Evolutionary conservation across 148 eudicot species (phyloP).

Genomic region (Amaranthus cruentus): DNA sequence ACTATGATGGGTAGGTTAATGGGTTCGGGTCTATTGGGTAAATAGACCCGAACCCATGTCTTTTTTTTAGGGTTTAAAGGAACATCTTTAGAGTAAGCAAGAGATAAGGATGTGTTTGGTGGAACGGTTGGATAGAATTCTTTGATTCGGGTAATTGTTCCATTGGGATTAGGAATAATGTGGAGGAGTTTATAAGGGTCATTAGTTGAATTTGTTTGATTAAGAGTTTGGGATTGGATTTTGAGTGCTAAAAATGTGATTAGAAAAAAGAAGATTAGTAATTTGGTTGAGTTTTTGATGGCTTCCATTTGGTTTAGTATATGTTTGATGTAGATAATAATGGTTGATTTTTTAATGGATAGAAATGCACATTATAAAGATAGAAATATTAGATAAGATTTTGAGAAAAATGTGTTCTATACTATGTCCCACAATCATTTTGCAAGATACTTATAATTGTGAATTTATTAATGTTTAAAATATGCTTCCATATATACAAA

Average conservation of each 20-base stretch:
- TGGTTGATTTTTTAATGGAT: too few species aligned
- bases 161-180: slow-evolving; percentile 25
- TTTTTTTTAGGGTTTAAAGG: slow-evolving; percentile 20
- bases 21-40: slow-evolving; percentile 2
- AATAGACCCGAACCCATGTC: slow-evolving; percentile 29
- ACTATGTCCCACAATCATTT: too few species aligned
- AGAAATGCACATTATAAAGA: too few species aligned
- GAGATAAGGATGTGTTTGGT: slow-evolving; percentile 13
- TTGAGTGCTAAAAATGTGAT: neutral
- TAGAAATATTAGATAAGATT: too few species aligned
- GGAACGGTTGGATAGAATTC: slow-evolving; percentile 19
- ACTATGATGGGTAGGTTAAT: slow-evolving; percentile 23
- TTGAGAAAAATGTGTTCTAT: too few species aligned
- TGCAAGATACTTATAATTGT: too few species aligned
- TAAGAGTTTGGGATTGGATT: neutral
- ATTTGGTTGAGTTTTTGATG: neutral
- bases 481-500: too few species aligned
- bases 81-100: slow-evolving; percentile 23
- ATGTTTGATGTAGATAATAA: neutral
- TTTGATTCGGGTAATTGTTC: slow-evolving; percentile 24
- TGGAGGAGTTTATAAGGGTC: slow-evolving; percentile 24
- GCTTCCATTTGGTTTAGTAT: neutral
- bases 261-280: neutral
- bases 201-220: slow-evolving; percentile 1
- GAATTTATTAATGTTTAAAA: too few species aligned